These are phyloP conservation scores for Ophiosphaerella narmari DNA, from an alignment of 2,329 filamentous ascomycete species.

Conservation along the genomic window DNA sequence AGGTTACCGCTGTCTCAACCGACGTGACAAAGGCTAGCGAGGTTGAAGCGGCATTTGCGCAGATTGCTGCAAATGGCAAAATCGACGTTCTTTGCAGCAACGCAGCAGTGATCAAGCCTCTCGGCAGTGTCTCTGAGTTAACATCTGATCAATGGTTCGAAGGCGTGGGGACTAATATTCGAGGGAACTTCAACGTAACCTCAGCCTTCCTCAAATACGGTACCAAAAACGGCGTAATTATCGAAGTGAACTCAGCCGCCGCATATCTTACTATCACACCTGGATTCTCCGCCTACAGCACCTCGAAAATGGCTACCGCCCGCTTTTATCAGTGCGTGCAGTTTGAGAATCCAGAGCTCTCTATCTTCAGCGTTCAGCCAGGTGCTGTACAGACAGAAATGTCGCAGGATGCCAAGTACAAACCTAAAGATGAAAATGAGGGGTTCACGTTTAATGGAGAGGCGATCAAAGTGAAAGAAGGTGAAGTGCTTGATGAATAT, in stretches of 20 bases:
- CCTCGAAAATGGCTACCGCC: slow-evolving; percentile 42
- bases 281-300: slow-evolving; percentile 34
- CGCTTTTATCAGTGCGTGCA: slow-evolving; percentile 46
- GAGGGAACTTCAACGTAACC: slow-evolving; percentile 20
- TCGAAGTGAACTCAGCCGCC: slow-evolving; percentile 25
- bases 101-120: slow-evolving; percentile 17
- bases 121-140: slow-evolving; percentile 8
- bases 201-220: slow-evolving; percentile 29
- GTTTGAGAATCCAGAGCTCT: slow-evolving; percentile 44
- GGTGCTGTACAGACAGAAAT: slow-evolving; percentile 50
- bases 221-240: slow-evolving; percentile 17
- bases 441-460: slow-evolving; percentile 12
- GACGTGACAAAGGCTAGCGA: slow-evolving; percentile 20
- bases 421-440: slow-evolving; percentile 19
- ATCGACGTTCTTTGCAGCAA: slow-evolving; percentile 30
- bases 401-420: slow-evolving; percentile 21
- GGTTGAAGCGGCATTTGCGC: slow-evolving; percentile 24
- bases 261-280: slow-evolving; percentile 18
- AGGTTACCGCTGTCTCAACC: slow-evolving; percentile 14
- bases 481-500: no score
- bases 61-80: slow-evolving; percentile 8
- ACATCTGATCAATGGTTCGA: slow-evolving; percentile 13
- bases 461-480: not conserved
- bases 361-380: slow-evolving; percentile 50
- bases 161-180: slow-evolving; percentile 18